Evolutionary conservation across 495 filamentous ascomycete genomes (phyloP).

Genomic region (Pseudomonodictys pantanalensis): DNA sequence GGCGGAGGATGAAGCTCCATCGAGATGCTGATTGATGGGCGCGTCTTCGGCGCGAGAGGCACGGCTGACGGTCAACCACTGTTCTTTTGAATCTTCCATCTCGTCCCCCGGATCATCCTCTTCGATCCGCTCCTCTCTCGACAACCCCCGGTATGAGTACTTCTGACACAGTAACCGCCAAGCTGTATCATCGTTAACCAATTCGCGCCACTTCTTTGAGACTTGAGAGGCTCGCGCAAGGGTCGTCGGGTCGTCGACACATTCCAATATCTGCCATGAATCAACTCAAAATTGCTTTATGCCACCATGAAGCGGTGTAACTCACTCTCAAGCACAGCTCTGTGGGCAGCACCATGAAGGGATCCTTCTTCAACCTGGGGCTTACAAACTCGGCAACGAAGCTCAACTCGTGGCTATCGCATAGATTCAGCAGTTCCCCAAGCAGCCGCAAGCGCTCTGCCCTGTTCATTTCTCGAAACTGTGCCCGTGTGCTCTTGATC

Average conservation of each 20-base stretch:
- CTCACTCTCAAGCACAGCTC: conserved; percentile 85
- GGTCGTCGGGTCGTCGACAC: conserved; percentile 83
- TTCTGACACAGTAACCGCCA: conserved; percentile 97
- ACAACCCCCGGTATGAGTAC: conserved; percentile 73
- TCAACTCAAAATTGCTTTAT: not conserved
- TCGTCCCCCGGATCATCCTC: conserved; percentile 20
- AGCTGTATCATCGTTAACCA: conserved; percentile 92
- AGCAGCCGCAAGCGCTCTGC: conserved; percentile 63
- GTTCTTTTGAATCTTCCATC: conserved; percentile 1
- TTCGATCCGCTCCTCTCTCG: conserved; percentile 34
- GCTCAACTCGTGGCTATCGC: conserved; percentile 89
- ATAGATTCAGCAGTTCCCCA: conserved; percentile 81
- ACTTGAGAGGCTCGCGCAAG: conserved; percentile 91
- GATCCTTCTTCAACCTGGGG: conserved; percentile 91
- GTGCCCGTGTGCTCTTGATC: conserved; percentile 52
- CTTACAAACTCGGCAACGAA: conserved; percentile 93
- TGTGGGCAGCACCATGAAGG: conserved; percentile 82
- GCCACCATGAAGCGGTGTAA: not conserved
- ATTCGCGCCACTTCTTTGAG: conserved; percentile 85
- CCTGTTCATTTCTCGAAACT: conserved; percentile 55
- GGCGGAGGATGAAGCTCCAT: conserved; percentile 5
- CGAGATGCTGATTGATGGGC: conserved; percentile 5
- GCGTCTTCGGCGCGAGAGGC: conserved; percentile 20
- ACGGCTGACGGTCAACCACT: conserved; percentile 11
- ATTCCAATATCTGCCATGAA: conserved; percentile 24